Percentiles rank a stretch among this genome's conserved stretches.
These are phyloP conservation scores for Cercospora sojina DNA, from an alignment of 2,329 filamentous ascomycete genomes.

Conservation along the genomic window DNA sequence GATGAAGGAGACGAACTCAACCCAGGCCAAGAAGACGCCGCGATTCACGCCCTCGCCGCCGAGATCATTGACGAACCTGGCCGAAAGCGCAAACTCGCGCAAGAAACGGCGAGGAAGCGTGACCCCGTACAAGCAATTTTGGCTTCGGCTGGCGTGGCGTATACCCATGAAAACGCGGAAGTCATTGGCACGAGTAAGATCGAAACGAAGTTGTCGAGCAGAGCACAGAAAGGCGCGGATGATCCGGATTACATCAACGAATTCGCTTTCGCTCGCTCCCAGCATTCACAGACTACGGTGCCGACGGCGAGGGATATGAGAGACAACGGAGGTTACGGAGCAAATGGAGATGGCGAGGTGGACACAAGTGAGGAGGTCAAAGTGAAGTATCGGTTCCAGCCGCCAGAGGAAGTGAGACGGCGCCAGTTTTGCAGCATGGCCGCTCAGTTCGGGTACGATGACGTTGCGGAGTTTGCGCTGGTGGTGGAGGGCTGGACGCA, in stretches of 20 bases:
- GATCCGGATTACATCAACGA: conserved; percentile 53
- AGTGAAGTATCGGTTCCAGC: conserved; percentile 64
- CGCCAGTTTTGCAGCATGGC: conserved; percentile 94
- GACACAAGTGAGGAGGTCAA: conserved; percentile 36
- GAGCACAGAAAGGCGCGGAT: conserved; percentile 64
- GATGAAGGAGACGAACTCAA: conserved; percentile 42
- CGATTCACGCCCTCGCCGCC: conserved; percentile 70
- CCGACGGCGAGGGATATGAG: conserved; percentile 10
- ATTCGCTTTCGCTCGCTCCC: conserved; percentile 36
- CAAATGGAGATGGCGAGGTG: conserved; percentile 13
- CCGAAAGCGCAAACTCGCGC: conserved; percentile 39
- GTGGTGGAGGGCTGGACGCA: conserved; percentile 90
- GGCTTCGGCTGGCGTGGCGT: conserved; percentile 82
- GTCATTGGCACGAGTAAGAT: conserved; percentile 89
- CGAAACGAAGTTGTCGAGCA: conserved; percentile 79
- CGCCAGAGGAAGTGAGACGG: conserved; percentile 69
- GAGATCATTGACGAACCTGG: conserved; percentile 49
- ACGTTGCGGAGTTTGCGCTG: conserved; percentile 80
- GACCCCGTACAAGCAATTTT: conserved; percentile 89
- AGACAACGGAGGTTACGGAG: conserved; percentile 3
- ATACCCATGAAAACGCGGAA: conserved; percentile 95
- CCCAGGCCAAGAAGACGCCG: conserved; percentile 57
- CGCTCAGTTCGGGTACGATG: conserved; percentile 70
- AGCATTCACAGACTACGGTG: conserved; percentile 47
- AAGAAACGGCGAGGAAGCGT: conserved; percentile 44